phyloP scores from a whole-genome alignment of 139 green algal genomes.

The Klebsormidium nitens region DNA sequence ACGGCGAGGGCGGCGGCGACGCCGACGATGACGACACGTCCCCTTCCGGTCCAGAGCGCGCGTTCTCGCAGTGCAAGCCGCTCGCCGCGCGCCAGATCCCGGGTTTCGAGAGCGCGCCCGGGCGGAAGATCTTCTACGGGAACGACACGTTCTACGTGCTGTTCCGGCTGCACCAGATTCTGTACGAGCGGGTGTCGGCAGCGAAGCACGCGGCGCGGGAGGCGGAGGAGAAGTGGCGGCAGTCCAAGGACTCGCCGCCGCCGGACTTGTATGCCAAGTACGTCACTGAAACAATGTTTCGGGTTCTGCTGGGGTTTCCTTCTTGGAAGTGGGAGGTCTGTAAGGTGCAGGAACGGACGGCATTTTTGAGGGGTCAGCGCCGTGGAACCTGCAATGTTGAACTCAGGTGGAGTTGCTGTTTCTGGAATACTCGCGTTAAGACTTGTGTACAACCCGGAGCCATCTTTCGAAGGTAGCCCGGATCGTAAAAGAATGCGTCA shows the following conservation, averaged over 20 bases:
- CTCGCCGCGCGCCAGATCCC: constrained; percentile 14
- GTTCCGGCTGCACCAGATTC: constrained; percentile 63
- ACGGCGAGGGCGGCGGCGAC: background rate
- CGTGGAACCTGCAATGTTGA: too few relatives aligned
- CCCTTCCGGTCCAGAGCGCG: background rate
- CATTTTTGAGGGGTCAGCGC: too few relatives aligned
- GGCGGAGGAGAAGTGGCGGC: constrained; percentile 21
- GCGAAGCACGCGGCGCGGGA: constrained; percentile 31
- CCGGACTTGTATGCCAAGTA: constrained; percentile 14
- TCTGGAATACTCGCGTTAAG: too few relatives aligned
- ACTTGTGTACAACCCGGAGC: too few relatives aligned
- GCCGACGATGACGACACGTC: background rate
- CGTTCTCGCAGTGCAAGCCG: constrained; percentile 34
- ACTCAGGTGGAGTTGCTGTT: too few relatives aligned
- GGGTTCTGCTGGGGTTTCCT: too few relatives aligned
- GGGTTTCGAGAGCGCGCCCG: background rate
- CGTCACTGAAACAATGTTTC: too few relatives aligned
- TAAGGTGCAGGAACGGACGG: too few relatives aligned
- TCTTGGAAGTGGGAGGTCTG: too few relatives aligned
- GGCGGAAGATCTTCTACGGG: constrained; percentile 78
- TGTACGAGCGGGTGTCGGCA: constrained; percentile 74
- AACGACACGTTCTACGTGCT: constrained; percentile 92
- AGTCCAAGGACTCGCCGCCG: background rate
- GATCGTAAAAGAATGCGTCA: too few relatives aligned
- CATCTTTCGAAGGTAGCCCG: too few relatives aligned